Evolutionary conservation across 345 rosid species (phyloP), one percentile per base, ranked within the genome.

Genomic region (Leavenworthia alabamica): DNA sequence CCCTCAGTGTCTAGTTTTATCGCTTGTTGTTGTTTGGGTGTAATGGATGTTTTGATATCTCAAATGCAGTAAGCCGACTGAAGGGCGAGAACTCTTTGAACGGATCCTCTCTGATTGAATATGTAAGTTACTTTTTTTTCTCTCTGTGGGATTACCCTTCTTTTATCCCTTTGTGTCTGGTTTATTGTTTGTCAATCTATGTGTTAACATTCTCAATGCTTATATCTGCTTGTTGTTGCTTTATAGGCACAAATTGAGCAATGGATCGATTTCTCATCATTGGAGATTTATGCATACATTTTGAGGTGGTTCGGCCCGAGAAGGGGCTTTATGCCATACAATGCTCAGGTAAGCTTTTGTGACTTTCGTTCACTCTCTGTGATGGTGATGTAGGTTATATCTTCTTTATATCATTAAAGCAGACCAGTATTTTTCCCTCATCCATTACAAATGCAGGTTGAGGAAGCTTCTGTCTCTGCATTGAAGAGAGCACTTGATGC

Each of bases 251-350:
- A 13, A 51, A 57, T 90, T 55, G 99, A 94, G 79, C 99, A 94
- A 57, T 94, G 99, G 99, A 94, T 75, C 48, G 97, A 94, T 60
- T 90, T 90, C 50, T 58, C 90, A 35, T 39, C 99, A 2, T 19
- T 73, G 70, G 99, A 94, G 77, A 69, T 94, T 76, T 96, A 84
- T 76, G 73, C 67, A 42, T 67, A 85, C 78, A 57, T 86, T 13
- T 0, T 29, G 17, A 60, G 10, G 20, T 94, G 99, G 99, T n/a
- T 68, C 0, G 66, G 59, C 17, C 90, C 97, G n/a, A 79, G 96
- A 71, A 13, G 67, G 53, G 97, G 96, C 0, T 66, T 2, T 45
- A 45, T n/a, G 27, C 79, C 64, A 22, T 82, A 79, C 75, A 86
- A 74, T 75, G 90, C 86, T 69, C 89, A 80, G 2, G 99, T 93